Conservation (phyloP, 495 filamentous ascomycete genomes). For the Hypoxylon fragiforme region DNA sequence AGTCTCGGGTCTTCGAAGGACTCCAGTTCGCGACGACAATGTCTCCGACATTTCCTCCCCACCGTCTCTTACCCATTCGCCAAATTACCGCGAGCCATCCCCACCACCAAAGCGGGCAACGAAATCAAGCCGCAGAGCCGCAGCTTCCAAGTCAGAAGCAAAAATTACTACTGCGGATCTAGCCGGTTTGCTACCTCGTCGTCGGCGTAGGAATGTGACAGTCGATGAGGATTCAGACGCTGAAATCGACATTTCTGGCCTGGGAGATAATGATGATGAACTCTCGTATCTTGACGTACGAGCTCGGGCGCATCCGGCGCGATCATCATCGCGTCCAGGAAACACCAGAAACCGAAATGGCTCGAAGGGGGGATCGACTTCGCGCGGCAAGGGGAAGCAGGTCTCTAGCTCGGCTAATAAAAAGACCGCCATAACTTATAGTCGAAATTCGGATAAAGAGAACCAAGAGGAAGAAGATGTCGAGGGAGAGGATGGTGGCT, state of each 20-base stretch:
- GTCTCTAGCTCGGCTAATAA: slow-evolving; percentile 22
- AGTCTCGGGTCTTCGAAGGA: slow-evolving; percentile 30
- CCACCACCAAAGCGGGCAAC: slow-evolving; percentile 28
- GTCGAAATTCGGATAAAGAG: slow-evolving; percentile 48
- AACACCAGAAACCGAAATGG: slow-evolving; percentile 14
- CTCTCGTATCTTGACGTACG: slow-evolving; percentile 41
- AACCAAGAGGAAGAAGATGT: slow-evolving; percentile 39
- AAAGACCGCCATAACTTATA: slow-evolving; percentile 40
- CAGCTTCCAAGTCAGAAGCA: slow-evolving; percentile 21
- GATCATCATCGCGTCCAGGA: slow-evolving; percentile 21
- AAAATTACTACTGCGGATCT: slow-evolving; percentile 49
- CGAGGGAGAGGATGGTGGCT: slow-evolving; percentile 22
- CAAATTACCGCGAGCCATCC: slow-evolving; percentile 45
- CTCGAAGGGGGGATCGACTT: background rate
- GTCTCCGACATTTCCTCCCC: slow-evolving; percentile 52
- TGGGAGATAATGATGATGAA: slow-evolving; percentile 43
- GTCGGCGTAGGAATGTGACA: slow-evolving; percentile 35
- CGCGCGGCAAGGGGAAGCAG: slow-evolving; percentile 27
- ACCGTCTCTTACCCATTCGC: slow-evolving; percentile 55
- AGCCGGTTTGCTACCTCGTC: slow-evolving; percentile 45
- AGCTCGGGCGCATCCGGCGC: slow-evolving; percentile 25
- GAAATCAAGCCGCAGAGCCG: slow-evolving; percentile 27
- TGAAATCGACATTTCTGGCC: slow-evolving; percentile 36
- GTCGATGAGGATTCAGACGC: slow-evolving; percentile 33
- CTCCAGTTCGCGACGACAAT: slow-evolving; percentile 38